Evolutionary conservation across 768 basidiomycete genomes (phyloP).

Genomic region (Pleurotus citrinopileatus): DNA sequence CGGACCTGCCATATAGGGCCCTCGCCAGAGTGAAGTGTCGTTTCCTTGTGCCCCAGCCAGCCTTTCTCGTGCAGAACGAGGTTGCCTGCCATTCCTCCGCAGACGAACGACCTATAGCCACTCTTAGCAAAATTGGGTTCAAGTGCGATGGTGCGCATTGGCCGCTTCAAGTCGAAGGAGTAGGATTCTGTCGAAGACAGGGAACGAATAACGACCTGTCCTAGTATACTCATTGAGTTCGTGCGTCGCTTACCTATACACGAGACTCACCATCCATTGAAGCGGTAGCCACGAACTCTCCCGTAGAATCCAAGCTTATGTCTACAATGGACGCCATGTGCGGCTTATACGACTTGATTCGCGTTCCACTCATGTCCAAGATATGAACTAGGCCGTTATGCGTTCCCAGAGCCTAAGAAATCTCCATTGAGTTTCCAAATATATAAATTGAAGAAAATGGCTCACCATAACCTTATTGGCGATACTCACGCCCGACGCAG

Average conservation of each 20-base stretch:
- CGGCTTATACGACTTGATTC: conserved; percentile 87
- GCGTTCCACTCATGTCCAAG: conserved; percentile 72
- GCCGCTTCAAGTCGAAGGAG: conserved; percentile 87
- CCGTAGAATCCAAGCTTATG: conserved; percentile 78
- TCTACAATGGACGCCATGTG: conserved; percentile 87
- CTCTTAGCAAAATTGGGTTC: conserved; percentile 88
- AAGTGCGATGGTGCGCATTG: conserved; percentile 84
- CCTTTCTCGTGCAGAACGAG: conserved; percentile 91
- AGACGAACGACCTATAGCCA: conserved; percentile 76
- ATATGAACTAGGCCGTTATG: conserved; percentile 92
- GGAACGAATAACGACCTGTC: conserved; percentile 88
- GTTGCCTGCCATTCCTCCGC: conserved; percentile 88
- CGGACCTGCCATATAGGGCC: conserved; percentile 92
- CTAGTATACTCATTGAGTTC: conserved; percentile 38
- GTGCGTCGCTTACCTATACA: not conserved
- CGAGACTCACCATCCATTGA: conserved; percentile 81
- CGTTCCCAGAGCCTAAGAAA: conserved; percentile 78
- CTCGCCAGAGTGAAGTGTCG: conserved; percentile 75
- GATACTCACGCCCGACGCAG: conserved; percentile 79
- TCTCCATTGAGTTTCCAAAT: conserved; percentile 11
- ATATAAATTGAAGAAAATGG: conserved; percentile 7
- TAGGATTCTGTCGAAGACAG: conserved; percentile 77
- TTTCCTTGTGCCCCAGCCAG: conserved; percentile 95
- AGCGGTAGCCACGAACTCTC: conserved; percentile 88
- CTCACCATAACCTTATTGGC: conserved; percentile 71